Percentiles rank a stretch among this genome's conserved stretches.
Conservation (phyloP, 2,329 filamentous ascomycete species). For the Cladosporium sp. region DNA sequence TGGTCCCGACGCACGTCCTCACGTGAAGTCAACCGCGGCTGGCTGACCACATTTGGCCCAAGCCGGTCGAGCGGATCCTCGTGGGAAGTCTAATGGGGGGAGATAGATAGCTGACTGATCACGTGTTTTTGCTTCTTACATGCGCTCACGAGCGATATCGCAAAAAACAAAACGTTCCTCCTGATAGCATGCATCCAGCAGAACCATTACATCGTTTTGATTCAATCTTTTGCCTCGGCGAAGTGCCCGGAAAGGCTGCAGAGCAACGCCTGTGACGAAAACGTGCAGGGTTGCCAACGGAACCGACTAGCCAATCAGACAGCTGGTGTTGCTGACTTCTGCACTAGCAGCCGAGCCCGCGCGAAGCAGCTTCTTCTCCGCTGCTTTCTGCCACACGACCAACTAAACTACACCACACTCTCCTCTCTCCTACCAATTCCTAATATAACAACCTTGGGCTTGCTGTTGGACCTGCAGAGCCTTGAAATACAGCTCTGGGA, state of each 20-base stretch:
- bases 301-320: conserved; percentile 5
- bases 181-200: too few species aligned
- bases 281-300: conserved; percentile 10
- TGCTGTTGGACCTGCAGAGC: conserved; percentile 22
- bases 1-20: background rate
- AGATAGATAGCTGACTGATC: background rate
- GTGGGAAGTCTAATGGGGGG: background rate
- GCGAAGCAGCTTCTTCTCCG: conserved; percentile 16
- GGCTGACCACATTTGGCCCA: background rate
- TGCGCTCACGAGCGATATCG: background rate
- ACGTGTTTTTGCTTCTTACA: background rate
- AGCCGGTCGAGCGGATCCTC: background rate
- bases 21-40: conserved; percentile 1
- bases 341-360: conserved; percentile 13
- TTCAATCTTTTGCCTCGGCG: background rate
- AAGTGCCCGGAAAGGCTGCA: background rate
- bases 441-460: conserved; percentile 10
- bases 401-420: conserved; percentile 18
- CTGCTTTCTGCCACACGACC: conserved; percentile 15
- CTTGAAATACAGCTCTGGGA: conserved; percentile 16
- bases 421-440: conserved; percentile 6
- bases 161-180: background rate
- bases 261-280: conserved; percentile 6
- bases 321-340: conserved; percentile 6
- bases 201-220: too few species aligned